Conservation (phyloP, 306 rosid genomes). For the Dicorynia guianensis region DNA sequence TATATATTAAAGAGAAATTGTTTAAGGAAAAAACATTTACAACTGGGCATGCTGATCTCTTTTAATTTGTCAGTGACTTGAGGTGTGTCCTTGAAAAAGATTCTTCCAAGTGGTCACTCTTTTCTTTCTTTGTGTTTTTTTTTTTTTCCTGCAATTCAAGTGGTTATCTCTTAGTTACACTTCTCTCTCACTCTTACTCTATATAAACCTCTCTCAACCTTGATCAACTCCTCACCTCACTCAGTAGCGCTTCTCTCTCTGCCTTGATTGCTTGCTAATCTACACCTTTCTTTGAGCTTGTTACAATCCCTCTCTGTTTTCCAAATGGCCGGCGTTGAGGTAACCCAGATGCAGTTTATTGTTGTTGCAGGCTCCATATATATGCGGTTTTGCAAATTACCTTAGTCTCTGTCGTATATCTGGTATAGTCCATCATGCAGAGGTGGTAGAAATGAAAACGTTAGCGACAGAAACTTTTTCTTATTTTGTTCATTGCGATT, state of each 20-base stretch:
- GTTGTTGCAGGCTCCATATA: neutral
- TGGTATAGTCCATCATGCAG: conserved; percentile 27
- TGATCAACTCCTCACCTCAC: conserved; percentile 50
- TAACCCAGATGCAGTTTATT: conserved; percentile 49
- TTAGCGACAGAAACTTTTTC: neutral
- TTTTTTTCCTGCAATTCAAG: neutral
- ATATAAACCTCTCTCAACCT: conserved; percentile 65
- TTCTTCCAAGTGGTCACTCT: conserved; percentile 46
- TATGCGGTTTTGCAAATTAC: conserved; percentile 20
- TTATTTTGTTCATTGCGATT: conserved; percentile 7
- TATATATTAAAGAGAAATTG: neutral
- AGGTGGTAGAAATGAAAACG: conserved; percentile 17
- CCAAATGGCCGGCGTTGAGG: conserved; percentile 95
- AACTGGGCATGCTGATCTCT: conserved; percentile 60
- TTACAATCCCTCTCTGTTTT: conserved; percentile 36
- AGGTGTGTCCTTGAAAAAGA: conserved; percentile 57
- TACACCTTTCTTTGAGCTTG: conserved; percentile 15
- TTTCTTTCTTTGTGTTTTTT: conserved; percentile 1
- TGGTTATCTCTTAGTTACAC: conserved; percentile 11
- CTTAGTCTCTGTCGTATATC: neutral
- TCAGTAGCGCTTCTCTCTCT: conserved; percentile 39
- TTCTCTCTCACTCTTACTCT: conserved; percentile 30
- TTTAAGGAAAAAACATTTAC: conserved; percentile 52
- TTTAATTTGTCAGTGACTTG: conserved; percentile 52
- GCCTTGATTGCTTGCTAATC: conserved; percentile 1